Evolutionary conservation across 2,329 filamentous ascomycete species (phyloP).

Genomic region (Chrysoporthe austroafricana): DNA sequence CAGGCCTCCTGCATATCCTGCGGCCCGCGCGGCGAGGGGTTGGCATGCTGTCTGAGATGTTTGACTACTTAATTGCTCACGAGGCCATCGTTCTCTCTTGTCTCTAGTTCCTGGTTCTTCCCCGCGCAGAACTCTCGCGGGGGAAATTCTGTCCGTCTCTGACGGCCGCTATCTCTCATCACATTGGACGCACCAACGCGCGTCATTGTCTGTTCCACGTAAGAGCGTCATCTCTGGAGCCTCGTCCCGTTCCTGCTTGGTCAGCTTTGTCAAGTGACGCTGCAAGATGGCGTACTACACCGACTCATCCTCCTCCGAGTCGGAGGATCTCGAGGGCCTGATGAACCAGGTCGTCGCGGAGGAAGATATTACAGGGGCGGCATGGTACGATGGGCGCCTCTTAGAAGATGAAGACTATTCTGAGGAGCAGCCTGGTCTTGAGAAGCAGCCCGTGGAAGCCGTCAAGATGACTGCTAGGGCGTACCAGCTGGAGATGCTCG

Average conservation of each 20-base stretch:
- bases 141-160: neutral
- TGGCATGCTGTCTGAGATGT: neutral
- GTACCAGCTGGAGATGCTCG: constrained; percentile 79
- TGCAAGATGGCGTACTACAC: constrained; percentile 24
- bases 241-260: neutral
- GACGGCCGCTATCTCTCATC: neutral
- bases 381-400: constrained; percentile 13
- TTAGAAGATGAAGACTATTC: neutral
- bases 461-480: constrained; percentile 52
- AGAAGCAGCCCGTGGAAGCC: neutral
- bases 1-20: constrained; percentile 21
- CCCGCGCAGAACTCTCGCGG: too few species aligned
- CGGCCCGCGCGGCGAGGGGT: neutral
- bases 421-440: neutral
- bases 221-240: neutral
- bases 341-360: constrained; percentile 85
- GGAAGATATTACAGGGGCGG: constrained; percentile 22
- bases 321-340: constrained; percentile 59
- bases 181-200: neutral
- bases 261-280: constrained; percentile 5
- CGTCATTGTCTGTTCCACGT: constrained; percentile 2
- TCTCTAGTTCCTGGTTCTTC: neutral
- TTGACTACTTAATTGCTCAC: neutral
- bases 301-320: constrained; percentile 15
- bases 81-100: neutral